Evolutionary conservation across 148 eudicot genomes (phyloP), one percentile per base, ranked within the genome.

Genomic region (Silene latifolia): DNA sequence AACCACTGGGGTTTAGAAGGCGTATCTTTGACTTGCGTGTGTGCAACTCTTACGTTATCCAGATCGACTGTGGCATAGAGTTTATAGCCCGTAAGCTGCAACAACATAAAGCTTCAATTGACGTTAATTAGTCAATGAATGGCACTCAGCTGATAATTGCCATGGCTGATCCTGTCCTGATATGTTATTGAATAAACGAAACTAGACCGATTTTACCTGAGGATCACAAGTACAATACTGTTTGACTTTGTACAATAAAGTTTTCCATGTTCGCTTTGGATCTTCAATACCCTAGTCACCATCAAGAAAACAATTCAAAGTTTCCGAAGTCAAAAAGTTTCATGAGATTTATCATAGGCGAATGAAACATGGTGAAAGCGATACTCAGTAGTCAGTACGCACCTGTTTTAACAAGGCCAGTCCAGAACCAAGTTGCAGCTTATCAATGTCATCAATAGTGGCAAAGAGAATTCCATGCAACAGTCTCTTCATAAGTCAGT

Each of bases 11-110:
- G 91, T 53, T 83, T 82, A 4, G 85, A 82, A 0, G 85, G 80
- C 15, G 83, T 80, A 54, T 69, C 66, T 5, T 84, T 75, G 58
- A 82, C 75, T 62, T 82, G 72, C 7, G 98, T 92, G 19, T 89
- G 80, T 0, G 77, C 93, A 8, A 92, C 91, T 67, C 98, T 78
- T 0, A 89, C 88, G 75, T 84, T 80, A 51, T 90, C 93, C 14
- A 92, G 74, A 69, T 92, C 98, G 54, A 92, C 72, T 7, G 96
- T 85, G 66, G 93, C 90, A 72, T 92, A 90, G 29, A 88, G 82
- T 74, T 72, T 85, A 19, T 83, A 77, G 10, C 86, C 88, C 7
- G 79, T 74, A 53, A 83, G 67, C 87, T 67, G 70, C 53, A 39
- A 2, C 70, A n/a, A 4, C 14, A 9, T 5, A 32, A 62, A 5